Conservation (phyloP, 139 green algal genomes). For the Pleodorina starrii region DNA sequence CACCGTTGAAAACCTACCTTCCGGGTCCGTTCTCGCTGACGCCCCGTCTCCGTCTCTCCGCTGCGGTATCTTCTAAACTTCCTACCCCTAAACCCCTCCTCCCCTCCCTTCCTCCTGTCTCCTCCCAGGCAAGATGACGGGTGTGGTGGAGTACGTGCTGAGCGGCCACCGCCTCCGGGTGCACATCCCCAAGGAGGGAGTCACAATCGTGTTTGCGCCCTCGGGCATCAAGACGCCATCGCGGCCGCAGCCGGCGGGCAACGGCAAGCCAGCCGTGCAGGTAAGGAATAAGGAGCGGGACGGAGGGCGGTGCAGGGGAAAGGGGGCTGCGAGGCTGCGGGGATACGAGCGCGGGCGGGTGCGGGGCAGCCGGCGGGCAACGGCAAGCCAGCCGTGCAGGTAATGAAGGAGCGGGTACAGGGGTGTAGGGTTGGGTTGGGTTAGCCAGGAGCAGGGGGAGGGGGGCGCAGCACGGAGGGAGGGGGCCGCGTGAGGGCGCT, state of each 20-base stretch:
- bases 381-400: conserved; percentile 65
- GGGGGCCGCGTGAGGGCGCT: too few relatives aligned
- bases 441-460: too few relatives aligned
- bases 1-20: too few relatives aligned
- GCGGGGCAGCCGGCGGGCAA: conserved; percentile 55
- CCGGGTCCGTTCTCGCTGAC: too few relatives aligned
- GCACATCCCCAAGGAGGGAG: conserved; percentile 89
- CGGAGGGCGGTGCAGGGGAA: too few relatives aligned
- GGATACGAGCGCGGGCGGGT: too few relatives aligned
- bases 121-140: conserved; percentile 71
- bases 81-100: background rate
- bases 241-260: conserved; percentile 58
- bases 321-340: too few relatives aligned
- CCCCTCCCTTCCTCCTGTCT: background rate
- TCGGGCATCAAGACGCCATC: conserved; percentile 84
- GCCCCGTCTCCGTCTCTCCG: too few relatives aligned
- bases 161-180: conserved; percentile 88
- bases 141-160: conserved; percentile 90
- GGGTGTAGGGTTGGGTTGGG: too few relatives aligned
- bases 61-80: background rate
- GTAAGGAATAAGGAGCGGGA: too few relatives aligned
- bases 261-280: conserved; percentile 64
- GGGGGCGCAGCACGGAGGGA: too few relatives aligned
- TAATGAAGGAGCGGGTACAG: too few relatives aligned
- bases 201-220: conserved; percentile 91